These are phyloP conservation scores for Russula foetens DNA, from an alignment of 768 basidiomycete species.

Conservation along the genomic window DNA sequence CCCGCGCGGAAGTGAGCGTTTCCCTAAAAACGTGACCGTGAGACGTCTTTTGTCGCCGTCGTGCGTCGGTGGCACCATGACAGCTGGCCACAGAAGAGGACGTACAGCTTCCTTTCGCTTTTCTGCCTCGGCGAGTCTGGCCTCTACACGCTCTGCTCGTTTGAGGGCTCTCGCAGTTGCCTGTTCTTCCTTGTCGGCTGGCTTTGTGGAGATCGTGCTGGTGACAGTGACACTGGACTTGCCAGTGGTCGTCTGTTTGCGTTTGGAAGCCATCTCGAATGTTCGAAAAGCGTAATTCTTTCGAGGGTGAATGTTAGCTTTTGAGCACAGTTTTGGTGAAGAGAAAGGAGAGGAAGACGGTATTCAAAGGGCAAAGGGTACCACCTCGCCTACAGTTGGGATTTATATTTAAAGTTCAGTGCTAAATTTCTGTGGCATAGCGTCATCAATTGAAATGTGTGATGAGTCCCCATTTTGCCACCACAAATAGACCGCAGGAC, in stretches of 20 bases:
- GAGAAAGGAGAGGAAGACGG: no score
- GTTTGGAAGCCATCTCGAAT: background rate
- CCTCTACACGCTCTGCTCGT: background rate
- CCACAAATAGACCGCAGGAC: no score
- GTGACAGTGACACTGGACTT: background rate
- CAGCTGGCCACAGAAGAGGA: background rate
- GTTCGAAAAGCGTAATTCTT: background rate
- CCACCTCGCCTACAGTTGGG: no score
- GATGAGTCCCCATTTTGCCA: no score
- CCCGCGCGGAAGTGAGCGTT: constrained; percentile 34
- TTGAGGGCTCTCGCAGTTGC: background rate
- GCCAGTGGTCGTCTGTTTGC: background rate
- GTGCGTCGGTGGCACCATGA: background rate
- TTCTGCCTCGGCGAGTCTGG: background rate
- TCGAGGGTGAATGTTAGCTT: no score
- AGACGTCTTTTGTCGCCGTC: no score
- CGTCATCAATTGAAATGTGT: no score
- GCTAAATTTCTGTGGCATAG: no score
- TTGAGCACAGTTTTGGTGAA: no score
- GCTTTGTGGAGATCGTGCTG: background rate
- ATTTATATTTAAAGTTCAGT: no score
- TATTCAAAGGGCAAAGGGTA: no score
- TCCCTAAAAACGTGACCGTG: constrained; percentile 29
- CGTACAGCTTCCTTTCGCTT: background rate
- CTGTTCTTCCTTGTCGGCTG: background rate